Conservation (phyloP, 345 rosid genomes). For the Citrus mangshanensis region DNA sequence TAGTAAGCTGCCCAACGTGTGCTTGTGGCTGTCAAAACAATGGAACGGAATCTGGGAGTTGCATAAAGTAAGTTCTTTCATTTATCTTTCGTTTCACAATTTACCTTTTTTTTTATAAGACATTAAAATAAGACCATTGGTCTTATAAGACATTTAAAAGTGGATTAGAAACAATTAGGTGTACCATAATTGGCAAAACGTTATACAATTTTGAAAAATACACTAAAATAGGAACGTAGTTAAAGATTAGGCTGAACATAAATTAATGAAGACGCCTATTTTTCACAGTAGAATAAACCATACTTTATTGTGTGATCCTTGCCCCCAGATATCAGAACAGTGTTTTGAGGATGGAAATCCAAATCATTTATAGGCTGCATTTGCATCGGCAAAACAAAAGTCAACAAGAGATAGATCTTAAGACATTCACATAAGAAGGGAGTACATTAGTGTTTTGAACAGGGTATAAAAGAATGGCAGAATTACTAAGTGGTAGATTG, state of each 20-base stretch:
- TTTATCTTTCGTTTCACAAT: background rate
- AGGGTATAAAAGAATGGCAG: background rate
- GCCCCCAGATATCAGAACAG: slow-evolving; percentile 68
- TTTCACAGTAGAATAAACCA: slow-evolving; percentile 9
- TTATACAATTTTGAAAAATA: background rate
- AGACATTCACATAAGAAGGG: background rate
- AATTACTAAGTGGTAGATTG: background rate
- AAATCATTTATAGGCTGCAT: slow-evolving; percentile 76
- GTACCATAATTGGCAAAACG: slow-evolving; percentile 3
- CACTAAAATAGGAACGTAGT: background rate
- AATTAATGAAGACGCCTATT: slow-evolving; percentile 2
- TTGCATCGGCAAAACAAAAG: slow-evolving; percentile 17
- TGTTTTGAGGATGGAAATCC: slow-evolving; percentile 81
- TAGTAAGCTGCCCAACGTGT: slow-evolving; percentile 78
- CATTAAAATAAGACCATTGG: background rate
- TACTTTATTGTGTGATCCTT: slow-evolving; percentile 85
- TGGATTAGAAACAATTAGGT: background rate
- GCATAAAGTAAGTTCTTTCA: slow-evolving; percentile 54
- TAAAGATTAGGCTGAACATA: background rate
- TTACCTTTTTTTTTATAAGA: background rate
- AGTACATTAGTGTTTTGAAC: background rate
- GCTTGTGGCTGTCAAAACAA: slow-evolving; percentile 79
- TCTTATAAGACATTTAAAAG: background rate
- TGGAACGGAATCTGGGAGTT: slow-evolving; percentile 41
- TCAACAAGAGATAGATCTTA: background rate